phyloP scores from a whole-genome alignment of 306 rosid genomes.

The Citrullus mucosospermus region DNA sequence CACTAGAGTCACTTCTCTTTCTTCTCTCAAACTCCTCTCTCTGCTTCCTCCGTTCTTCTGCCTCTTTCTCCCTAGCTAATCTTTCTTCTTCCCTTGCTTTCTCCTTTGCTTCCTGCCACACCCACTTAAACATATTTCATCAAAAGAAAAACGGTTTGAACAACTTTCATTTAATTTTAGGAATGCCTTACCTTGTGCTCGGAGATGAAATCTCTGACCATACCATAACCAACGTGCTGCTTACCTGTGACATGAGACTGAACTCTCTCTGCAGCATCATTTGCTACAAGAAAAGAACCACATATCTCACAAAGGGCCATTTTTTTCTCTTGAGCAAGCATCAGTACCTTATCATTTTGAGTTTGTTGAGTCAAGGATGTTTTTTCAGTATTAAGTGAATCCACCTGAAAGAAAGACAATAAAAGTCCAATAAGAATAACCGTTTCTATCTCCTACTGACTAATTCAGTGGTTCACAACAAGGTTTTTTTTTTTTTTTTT shows the following conservation, averaged over 20 bases:
- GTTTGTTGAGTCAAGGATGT: constrained; percentile 65
- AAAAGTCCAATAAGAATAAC: background rate
- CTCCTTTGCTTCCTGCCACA: constrained; percentile 62
- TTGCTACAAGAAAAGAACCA: constrained; percentile 97
- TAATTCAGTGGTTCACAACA: background rate
- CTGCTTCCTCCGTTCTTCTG: constrained; percentile 71
- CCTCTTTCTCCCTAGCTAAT: constrained; percentile 73
- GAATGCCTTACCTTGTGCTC: constrained; percentile 56
- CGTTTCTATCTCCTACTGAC: background rate
- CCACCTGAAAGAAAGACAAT: constrained; percentile 44
- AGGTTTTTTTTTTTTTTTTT: background rate
- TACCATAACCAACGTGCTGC: constrained; percentile 98
- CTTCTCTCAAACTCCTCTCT: constrained; percentile 66
- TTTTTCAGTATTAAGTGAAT: constrained; percentile 76
- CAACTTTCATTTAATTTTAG: constrained; percentile 1
- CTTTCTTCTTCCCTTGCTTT: constrained; percentile 79
- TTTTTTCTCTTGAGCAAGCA: constrained; percentile 92
- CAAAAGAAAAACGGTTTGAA: constrained; percentile 7
- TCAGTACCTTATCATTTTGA: constrained; percentile 51
- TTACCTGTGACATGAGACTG: constrained; percentile 96
- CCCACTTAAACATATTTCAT: background rate
- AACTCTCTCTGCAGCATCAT: constrained; percentile 96
- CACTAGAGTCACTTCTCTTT: constrained; percentile 64
- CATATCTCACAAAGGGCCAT: constrained; percentile 98
- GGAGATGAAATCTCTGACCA: constrained; percentile 84